These are phyloP conservation scores for Ilex asprella DNA, from an alignment of 257 asterid genomes.

Conservation along the genomic window DNA sequence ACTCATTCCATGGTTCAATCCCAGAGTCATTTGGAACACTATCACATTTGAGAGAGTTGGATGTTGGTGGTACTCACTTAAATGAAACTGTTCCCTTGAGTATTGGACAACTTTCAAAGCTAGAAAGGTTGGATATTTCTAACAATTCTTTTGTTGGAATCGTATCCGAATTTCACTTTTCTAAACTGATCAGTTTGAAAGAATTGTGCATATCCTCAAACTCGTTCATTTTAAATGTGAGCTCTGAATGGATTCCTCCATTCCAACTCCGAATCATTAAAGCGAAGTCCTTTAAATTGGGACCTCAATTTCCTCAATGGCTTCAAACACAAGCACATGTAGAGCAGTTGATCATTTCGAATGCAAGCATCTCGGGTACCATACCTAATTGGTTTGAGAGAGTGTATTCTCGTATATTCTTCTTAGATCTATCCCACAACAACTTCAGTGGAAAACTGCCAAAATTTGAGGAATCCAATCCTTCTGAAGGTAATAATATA, in stretches of 20 bases:
- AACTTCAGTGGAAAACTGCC: conserved; percentile 15
- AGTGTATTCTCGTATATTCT: conserved; percentile 1
- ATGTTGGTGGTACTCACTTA: conserved; percentile 11
- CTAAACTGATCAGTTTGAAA: neutral
- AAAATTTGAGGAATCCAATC: conserved; percentile 1
- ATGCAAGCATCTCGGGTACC: conserved; percentile 14
- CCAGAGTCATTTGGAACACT: conserved; percentile 12
- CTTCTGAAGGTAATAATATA: neutral
- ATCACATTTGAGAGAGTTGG: conserved; percentile 12
- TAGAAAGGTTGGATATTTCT: conserved; percentile 6
- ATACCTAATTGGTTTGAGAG: conserved; percentile 18
- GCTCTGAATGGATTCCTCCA: conserved; percentile 20
- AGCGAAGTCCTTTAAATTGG: conserved; percentile 7
- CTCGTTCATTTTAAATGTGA: neutral
- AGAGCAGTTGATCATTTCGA: conserved; percentile 4
- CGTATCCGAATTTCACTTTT: conserved; percentile 13
- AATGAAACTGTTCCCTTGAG: conserved; percentile 6
- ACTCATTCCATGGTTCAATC: conserved; percentile 14
- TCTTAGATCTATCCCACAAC: conserved; percentile 19
- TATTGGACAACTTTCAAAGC: conserved; percentile 13
- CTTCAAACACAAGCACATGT: conserved; percentile 13
- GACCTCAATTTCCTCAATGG: conserved; percentile 22
- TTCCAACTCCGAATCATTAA: conserved; percentile 16
- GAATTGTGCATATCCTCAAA: conserved; percentile 8
- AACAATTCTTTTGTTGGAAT: conserved; percentile 13